Evolutionary conservation across 2,329 filamentous ascomycete species (phyloP).

Genomic region (Diaporthe citrichinensis): DNA sequence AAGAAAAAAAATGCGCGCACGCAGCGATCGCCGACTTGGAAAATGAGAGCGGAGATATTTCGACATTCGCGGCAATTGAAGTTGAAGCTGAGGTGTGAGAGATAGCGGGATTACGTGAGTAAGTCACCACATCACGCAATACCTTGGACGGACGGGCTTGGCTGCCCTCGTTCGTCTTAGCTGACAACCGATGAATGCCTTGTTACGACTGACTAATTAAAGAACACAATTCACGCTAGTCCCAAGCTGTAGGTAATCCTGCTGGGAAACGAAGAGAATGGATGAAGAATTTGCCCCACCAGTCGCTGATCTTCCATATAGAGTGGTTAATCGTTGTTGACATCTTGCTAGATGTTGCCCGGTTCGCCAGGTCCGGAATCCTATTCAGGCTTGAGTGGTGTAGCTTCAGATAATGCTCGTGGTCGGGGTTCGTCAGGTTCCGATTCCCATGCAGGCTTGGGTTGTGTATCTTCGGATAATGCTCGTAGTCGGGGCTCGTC

Average conservation of each 20-base stretch:
- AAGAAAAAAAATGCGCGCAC: neutral
- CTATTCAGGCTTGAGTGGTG: too few species aligned
- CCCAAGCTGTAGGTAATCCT: constrained; percentile 16
- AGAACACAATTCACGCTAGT: constrained; percentile 15
- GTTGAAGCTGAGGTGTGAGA: constrained; percentile 5
- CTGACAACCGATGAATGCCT: neutral
- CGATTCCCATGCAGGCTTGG: too few species aligned
- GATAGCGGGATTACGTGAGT: constrained; percentile 34
- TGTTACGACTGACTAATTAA: neutral
- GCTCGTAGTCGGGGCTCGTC: neutral
- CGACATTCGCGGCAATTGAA: neutral
- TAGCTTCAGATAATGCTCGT: too few species aligned
- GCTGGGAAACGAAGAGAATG: neutral
- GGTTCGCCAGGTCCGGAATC: too few species aligned
- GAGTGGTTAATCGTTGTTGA: too few species aligned
- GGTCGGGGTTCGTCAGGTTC: neutral
- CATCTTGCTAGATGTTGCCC: too few species aligned
- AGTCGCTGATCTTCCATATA: neutral
- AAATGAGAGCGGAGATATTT: neutral
- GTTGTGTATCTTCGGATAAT: too few species aligned
- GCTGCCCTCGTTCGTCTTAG: constrained; percentile 19
- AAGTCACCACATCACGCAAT: constrained; percentile 37
- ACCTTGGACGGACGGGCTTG: constrained; percentile 25
- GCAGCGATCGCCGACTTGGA: neutral
- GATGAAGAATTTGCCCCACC: too few species aligned